phyloP scores from a whole-genome alignment of 441 rosid species.

The Aleurites moluccanus region DNA sequence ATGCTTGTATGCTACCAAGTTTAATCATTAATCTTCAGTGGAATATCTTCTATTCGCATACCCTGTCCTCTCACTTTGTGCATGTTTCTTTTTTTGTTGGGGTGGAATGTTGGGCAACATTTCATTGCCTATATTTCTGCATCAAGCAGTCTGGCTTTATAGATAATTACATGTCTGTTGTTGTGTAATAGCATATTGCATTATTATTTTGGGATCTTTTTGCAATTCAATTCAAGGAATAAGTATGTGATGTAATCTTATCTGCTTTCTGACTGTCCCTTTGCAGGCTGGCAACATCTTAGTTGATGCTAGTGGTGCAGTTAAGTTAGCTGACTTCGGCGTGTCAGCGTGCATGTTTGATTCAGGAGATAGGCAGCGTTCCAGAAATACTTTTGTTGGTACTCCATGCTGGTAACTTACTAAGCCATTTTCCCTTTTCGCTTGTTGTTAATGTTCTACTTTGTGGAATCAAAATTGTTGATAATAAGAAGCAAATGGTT shows the following conservation, averaged over 20 bases:
- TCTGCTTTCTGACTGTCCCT: slow-evolving; percentile 25
- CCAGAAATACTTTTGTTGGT: slow-evolving; percentile 97
- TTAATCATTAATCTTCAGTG: neutral
- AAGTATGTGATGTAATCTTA: slow-evolving; percentile 15
- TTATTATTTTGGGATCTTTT: slow-evolving; percentile 9
- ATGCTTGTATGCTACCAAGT: neutral
- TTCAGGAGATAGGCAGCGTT: slow-evolving; percentile 92
- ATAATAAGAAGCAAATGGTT: neutral
- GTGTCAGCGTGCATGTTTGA: slow-evolving; percentile 99
- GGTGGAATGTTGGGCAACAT: neutral
- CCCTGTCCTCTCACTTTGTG: neutral
- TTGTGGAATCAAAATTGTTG: slow-evolving; percentile 1
- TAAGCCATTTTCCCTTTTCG: slow-evolving; percentile 9
- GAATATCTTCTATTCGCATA: neutral
- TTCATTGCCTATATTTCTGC: neutral
- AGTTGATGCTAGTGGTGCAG: slow-evolving; percentile 68
- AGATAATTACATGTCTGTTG: neutral
- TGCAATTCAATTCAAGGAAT: neutral
- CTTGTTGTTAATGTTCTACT: neutral
- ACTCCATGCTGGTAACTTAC: slow-evolving; percentile 98
- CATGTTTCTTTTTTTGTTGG: neutral
- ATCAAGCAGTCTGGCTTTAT: neutral
- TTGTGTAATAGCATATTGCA: neutral
- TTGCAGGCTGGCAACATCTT: slow-evolving; percentile 94
- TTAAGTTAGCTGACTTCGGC: slow-evolving; percentile 96